Evolutionary conservation across 495 filamentous ascomycete species (phyloP).

Genomic region (Penicillium canariense): DNA sequence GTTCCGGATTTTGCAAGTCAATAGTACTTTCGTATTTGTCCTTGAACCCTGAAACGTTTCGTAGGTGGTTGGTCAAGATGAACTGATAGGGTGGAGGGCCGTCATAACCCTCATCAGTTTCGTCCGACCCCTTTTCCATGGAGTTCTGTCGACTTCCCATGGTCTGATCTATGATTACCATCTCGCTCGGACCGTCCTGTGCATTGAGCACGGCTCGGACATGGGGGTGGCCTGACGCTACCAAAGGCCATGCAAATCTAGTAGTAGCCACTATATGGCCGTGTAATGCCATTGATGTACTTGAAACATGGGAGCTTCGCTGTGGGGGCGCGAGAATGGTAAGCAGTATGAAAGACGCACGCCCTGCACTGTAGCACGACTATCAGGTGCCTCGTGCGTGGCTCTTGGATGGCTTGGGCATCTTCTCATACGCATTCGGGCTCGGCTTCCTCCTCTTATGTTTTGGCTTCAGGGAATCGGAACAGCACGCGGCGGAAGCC

Average conservation of each 20-base stretch:
- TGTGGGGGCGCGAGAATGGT: not conserved
- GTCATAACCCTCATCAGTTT: not conserved
- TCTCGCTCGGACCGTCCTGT: not conserved
- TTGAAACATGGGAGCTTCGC: not conserved
- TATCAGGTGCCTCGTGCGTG: constrained; percentile 10
- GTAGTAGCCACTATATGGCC: not conserved
- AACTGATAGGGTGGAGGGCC: not conserved
- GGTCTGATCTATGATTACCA: not conserved
- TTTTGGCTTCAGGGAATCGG: constrained; percentile 33
- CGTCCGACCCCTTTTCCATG: no score
- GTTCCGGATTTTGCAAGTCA: not conserved
- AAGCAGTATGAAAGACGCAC: not conserved
- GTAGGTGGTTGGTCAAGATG: not conserved
- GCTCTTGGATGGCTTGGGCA: constrained; percentile 57
- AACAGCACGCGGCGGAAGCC: constrained; percentile 22
- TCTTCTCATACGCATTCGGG: constrained; percentile 94
- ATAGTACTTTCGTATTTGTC: constrained; percentile 2
- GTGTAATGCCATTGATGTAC: not conserved
- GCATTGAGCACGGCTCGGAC: not conserved
- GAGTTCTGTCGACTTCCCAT: not conserved
- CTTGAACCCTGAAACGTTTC: not conserved
- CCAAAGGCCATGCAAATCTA: not conserved
- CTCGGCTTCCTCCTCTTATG: constrained; percentile 61
- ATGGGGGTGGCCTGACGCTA: no score
- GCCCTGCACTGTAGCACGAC: not conserved